Conservation (phyloP, 306 rosid species). For the Psophocarpus tetragonolobus region DNA sequence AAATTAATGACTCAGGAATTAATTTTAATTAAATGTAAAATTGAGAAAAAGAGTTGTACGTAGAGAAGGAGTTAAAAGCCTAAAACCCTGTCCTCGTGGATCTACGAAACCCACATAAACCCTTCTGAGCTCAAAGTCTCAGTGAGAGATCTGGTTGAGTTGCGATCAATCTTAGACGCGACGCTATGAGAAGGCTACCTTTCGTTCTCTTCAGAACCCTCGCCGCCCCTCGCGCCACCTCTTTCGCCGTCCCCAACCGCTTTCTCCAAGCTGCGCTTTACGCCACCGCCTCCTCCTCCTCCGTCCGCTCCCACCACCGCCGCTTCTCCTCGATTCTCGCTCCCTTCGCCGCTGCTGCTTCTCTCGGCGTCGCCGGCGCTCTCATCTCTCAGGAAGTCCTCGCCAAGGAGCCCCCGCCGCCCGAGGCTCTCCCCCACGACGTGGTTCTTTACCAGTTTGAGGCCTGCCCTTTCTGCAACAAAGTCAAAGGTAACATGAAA, state of each 20-base stretch:
- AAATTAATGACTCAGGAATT: too few species aligned
- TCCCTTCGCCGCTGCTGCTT: constrained; percentile 34
- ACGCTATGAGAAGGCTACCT: constrained; percentile 68
- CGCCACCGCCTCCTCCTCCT: constrained; percentile 39
- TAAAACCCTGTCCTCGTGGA: constrained; percentile 34
- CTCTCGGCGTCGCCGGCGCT: constrained; percentile 65
- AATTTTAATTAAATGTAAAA: too few species aligned
- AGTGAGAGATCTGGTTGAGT: neutral
- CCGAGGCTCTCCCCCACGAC: constrained; percentile 59
- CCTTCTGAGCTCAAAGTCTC: neutral
- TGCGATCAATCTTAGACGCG: neutral
- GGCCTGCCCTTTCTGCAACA: constrained; percentile 96
- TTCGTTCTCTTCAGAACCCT: constrained; percentile 55
- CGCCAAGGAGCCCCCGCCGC: constrained; percentile 77
- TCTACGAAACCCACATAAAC: constrained; percentile 21
- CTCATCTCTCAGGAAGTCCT: constrained; percentile 54
- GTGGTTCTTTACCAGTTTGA: constrained; percentile 91
- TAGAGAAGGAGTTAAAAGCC: neutral
- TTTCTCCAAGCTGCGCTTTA: constrained; percentile 59
- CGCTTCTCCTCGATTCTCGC: constrained; percentile 48
- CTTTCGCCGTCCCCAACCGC: constrained; percentile 39
- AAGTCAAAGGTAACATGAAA: constrained; percentile 83
- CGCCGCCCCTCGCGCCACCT: constrained; percentile 50
- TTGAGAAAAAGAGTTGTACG: too few species aligned
- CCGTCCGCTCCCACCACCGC: constrained; percentile 31